Conservation (phyloP, 805 yeast species). For the Jamesozyma gamospora region DNA sequence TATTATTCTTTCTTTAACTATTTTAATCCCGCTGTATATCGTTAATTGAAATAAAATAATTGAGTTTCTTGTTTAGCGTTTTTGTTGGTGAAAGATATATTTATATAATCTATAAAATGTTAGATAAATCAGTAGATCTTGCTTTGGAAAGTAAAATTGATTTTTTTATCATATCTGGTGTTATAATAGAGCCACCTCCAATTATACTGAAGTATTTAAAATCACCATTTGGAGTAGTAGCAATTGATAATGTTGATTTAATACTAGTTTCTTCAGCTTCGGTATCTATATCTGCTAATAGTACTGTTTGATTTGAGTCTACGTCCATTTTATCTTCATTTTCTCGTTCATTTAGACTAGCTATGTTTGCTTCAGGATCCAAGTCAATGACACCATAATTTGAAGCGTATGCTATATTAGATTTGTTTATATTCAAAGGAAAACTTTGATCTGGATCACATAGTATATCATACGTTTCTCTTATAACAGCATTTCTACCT, state of each 20-base stretch:
- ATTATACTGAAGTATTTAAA: slow-evolving; percentile 38
- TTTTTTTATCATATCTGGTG: slow-evolving; percentile 37
- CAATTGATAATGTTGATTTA: slow-evolving; percentile 41
- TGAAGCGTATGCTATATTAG: slow-evolving; percentile 34
- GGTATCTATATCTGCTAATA: slow-evolving; percentile 72
- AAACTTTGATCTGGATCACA: slow-evolving; percentile 40
- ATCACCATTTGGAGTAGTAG: slow-evolving; percentile 20
- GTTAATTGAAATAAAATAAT: no score
- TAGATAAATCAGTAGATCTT: slow-evolving; percentile 35
- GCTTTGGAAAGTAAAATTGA: slow-evolving; percentile 40
- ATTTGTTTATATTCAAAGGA: slow-evolving; percentile 33
- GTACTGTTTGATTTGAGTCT: slow-evolving; percentile 27
- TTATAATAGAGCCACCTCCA: slow-evolving; percentile 41
- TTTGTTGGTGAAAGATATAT: no score
- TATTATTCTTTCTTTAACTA: background rate
- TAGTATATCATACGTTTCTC: slow-evolving; percentile 43
- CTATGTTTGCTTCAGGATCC: slow-evolving; percentile 28
- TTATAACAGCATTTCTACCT: slow-evolving; percentile 38
- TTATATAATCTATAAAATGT: background rate
- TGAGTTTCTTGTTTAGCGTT: background rate
- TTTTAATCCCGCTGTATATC: no score
- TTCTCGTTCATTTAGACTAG: slow-evolving; percentile 18
- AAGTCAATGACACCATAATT: slow-evolving; percentile 52
- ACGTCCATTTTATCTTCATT: slow-evolving; percentile 29
- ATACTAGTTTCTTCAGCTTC: slow-evolving; percentile 68